These are phyloP conservation scores for Fraxinus cuspidata DNA, from an alignment of 257 asterid species.

Conservation along the genomic window DNA sequence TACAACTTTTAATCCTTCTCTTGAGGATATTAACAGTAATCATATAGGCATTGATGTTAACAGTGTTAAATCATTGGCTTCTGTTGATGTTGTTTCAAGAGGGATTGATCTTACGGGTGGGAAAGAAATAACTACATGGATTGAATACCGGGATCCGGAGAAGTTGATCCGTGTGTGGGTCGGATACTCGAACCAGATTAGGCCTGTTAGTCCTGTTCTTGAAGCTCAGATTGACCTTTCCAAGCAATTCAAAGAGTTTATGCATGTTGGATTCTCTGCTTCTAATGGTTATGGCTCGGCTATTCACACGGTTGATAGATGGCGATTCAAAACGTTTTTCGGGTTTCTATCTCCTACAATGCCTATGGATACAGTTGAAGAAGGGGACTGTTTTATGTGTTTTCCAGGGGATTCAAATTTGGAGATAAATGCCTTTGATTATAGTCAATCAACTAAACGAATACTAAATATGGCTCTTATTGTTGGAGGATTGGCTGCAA, in stretches of 20 bases:
- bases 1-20: constrained; percentile 43
- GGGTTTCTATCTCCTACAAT: constrained; percentile 33
- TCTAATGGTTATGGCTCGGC: constrained; percentile 67
- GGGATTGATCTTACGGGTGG: constrained; percentile 55
- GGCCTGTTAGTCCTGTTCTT: constrained; percentile 58
- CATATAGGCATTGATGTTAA: constrained; percentile 61
- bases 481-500: constrained; percentile 30
- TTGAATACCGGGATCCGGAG: constrained; percentile 58
- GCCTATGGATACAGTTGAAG: constrained; percentile 38
- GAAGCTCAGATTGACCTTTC: constrained; percentile 51
- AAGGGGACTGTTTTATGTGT: constrained; percentile 58
- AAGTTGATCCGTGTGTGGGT: constrained; percentile 58
- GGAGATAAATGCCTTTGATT: constrained; percentile 20
- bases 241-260: constrained; percentile 54
- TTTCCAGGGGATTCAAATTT: constrained; percentile 33
- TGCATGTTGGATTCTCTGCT: constrained; percentile 79
- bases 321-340: constrained; percentile 63
- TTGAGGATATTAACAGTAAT: constrained; percentile 49
- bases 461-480: constrained; percentile 22
- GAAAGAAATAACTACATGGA: constrained; percentile 56
- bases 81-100: constrained; percentile 39
- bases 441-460: constrained; percentile 22
- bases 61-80: constrained; percentile 43
- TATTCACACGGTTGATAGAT: constrained; percentile 37
- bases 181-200: constrained; percentile 37